Evolutionary conservation across 768 basidiomycete species (phyloP), one percentile per base, ranked within the genome.

Genomic region (Fomitopsis serialis): DNA sequence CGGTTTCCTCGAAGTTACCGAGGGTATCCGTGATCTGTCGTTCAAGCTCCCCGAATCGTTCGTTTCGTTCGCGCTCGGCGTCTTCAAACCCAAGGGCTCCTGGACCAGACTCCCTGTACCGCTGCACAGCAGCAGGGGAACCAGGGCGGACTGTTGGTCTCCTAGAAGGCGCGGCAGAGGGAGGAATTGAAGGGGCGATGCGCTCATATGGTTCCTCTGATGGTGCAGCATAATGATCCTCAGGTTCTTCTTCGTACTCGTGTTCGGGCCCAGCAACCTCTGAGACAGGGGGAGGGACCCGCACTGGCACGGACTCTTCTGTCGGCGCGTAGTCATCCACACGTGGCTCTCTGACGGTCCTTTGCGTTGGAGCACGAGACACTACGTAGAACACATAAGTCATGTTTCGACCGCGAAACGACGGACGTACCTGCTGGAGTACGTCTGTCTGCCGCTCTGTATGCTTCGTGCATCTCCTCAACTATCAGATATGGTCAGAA

Each of bases 31-130:
- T 71, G 12, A 89, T 63, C 21, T 75, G 74, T 19, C 71, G 67
- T 48, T 83, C 80, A 19, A 80, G 73, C 0, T 80, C 82, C 10
- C 76, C 75, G 23, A 90, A 72, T 19, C 80, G 80, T 52, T 81
- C 76, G 0, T 80, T 67, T 10, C 78, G 78, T 29, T 62, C 71
- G 13, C 68, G 67, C 47, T 78, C 62, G 44, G 78, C 77, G 32
- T 81, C 75, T 49, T 80, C 78, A 23, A 68, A 66, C 2, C 48
- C 64, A 8, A 68, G 19, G 36, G 68, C 69, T 7, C 59, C 66
- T 9, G 67, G 69, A 9, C 60, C 68, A 4, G 66, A 57, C 13
- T 52, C 35, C 23, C 48, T 36, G 32, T 49, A 27, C 29, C 12
- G 32, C 21, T 36, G 34, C n/a, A 37, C 34, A 8, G 35, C 35